Evolutionary conservation across 306 rosid species (phyloP).

Genomic region (Lathyrus tuberosus): DNA sequence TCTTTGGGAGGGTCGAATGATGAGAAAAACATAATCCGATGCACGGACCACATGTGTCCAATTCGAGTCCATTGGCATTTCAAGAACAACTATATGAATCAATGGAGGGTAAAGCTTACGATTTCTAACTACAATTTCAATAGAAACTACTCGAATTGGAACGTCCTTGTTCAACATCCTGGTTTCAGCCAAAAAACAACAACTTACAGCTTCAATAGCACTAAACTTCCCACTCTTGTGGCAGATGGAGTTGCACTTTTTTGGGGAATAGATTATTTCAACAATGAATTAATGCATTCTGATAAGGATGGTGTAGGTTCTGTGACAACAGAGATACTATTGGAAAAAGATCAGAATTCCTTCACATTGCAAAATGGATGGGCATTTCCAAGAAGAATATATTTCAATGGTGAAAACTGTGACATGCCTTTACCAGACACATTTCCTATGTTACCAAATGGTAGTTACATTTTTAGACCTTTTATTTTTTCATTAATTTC

Average conservation of each 20-base stretch:
- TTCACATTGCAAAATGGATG: constrained; percentile 77
- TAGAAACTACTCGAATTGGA: constrained; percentile 74
- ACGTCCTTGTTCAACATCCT: constrained; percentile 75
- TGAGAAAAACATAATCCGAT: constrained; percentile 41
- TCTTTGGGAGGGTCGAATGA: constrained; percentile 16
- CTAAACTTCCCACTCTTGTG: constrained; percentile 52
- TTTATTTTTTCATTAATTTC: constrained; percentile 27
- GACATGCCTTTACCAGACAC: constrained; percentile 70
- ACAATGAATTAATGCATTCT: constrained; percentile 51
- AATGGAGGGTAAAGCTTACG: constrained; percentile 86
- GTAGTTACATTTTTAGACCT: constrained; percentile 34
- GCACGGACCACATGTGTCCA: constrained; percentile 85
- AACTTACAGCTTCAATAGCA: constrained; percentile 67
- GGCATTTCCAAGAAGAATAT: constrained; percentile 77
- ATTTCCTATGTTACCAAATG: constrained; percentile 71
- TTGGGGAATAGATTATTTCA: constrained; percentile 74
- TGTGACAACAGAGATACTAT: constrained; percentile 62
- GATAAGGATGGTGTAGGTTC: constrained; percentile 45
- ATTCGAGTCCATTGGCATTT: constrained; percentile 83
- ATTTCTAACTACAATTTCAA: constrained; percentile 65
- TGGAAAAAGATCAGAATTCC: constrained; percentile 55
- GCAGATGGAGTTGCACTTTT: constrained; percentile 77
- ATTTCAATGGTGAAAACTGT: constrained; percentile 77
- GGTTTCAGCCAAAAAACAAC: constrained; percentile 51
- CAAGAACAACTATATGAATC: constrained; percentile 61